These are phyloP conservation scores for Solanum paucissectum DNA, from an alignment of 257 asterid genomes.

Conservation along the genomic window DNA sequence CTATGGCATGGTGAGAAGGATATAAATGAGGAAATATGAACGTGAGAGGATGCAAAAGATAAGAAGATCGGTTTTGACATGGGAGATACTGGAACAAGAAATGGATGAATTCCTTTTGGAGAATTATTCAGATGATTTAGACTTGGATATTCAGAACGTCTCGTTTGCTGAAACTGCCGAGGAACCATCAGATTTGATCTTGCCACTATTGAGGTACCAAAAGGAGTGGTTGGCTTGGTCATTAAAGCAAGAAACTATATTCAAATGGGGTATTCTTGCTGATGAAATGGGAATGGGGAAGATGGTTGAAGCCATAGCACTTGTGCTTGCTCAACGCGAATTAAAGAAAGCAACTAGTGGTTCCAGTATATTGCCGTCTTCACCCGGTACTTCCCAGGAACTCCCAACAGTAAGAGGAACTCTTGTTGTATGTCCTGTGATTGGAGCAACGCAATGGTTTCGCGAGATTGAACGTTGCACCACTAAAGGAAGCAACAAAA, in stretches of 20 bases:
- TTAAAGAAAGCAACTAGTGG: constrained; percentile 8
- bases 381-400: too few species aligned
- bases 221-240: constrained; percentile 93
- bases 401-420: too few species aligned
- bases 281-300: constrained; percentile 99
- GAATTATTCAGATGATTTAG: constrained; percentile 26
- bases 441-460: too few species aligned
- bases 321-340: constrained; percentile 63
- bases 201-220: constrained; percentile 72
- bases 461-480: too few species aligned
- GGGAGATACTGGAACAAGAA: constrained; percentile 61
- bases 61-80: constrained; percentile 16
- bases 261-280: constrained; percentile 81
- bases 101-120: constrained; percentile 44
- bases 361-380: neutral
- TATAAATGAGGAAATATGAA: constrained; percentile 12
- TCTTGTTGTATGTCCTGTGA: too few species aligned
- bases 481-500: too few species aligned
- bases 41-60: constrained; percentile 18
- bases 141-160: constrained; percentile 25
- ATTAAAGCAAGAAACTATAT: constrained; percentile 58
- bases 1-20: neutral
- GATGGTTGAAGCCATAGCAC: constrained; percentile 81
- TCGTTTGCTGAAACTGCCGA: constrained; percentile 42
- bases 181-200: constrained; percentile 54